Conservation (phyloP, 1,284 basidiomycete genomes). For the Rhodotorula sp. region DNA sequence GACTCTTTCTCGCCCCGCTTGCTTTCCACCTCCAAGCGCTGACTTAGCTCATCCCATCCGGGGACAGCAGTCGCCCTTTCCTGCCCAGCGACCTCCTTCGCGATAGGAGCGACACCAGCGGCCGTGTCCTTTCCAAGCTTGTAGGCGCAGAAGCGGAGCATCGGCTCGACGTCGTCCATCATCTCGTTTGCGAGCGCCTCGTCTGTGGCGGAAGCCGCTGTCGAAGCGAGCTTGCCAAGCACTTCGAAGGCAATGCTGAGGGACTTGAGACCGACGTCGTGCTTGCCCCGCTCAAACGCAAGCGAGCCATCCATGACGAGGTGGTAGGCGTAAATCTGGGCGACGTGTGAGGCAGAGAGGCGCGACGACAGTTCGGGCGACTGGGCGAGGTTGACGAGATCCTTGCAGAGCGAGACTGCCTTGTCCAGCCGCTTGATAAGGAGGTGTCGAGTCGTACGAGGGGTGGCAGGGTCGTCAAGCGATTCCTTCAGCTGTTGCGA, state of each 20-base stretch:
- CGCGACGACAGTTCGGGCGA: slow-evolving; percentile 8
- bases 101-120: slow-evolving; percentile 17
- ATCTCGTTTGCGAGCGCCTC: slow-evolving; percentile 84
- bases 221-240: slow-evolving; percentile 66
- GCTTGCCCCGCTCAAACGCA: slow-evolving; percentile 60
- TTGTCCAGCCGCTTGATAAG: slow-evolving; percentile 36
- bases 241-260: slow-evolving; percentile 74
- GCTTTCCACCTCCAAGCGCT: slow-evolving; percentile 56
- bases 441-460: slow-evolving; percentile 33
- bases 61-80: slow-evolving; percentile 63
- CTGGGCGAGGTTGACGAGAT: slow-evolving; percentile 32
- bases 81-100: slow-evolving; percentile 43
- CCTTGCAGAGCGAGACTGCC: slow-evolving; percentile 26
- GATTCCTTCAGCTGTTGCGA: slow-evolving; percentile 26
- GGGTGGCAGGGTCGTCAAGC: slow-evolving; percentile 13
- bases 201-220: slow-evolving; percentile 74
- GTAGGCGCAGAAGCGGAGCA: slow-evolving; percentile 90
- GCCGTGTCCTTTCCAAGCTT: slow-evolving; percentile 56
- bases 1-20: slow-evolving; percentile 58
- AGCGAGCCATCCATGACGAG: slow-evolving; percentile 50
- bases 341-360: slow-evolving; percentile 17
- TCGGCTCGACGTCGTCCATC: slow-evolving; percentile 81
- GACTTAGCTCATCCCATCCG: slow-evolving; percentile 61
- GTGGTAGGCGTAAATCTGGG: slow-evolving; percentile 51
- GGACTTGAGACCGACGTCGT: slow-evolving; percentile 73